Conservation (phyloP, 1,139 yeast genomes). For the Sugiyamaella castrensis region DNA sequence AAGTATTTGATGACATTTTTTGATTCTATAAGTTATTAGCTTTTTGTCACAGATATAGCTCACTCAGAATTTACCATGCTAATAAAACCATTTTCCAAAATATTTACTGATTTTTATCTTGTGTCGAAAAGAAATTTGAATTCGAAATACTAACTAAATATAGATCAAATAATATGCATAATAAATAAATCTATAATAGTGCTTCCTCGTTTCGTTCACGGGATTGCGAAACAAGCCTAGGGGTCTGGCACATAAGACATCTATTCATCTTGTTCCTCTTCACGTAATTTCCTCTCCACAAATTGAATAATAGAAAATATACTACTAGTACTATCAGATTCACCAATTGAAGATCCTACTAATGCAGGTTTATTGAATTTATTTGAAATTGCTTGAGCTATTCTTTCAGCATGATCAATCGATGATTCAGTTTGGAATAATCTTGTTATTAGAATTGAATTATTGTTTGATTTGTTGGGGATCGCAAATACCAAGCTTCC, state of each 20-base stretch:
- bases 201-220: too few relatives aligned
- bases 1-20: slow-evolving; percentile 22
- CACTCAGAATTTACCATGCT: slow-evolving; percentile 24
- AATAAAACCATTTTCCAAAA: slow-evolving; percentile 14
- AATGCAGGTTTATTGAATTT: slow-evolving; percentile 22
- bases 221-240: too few relatives aligned
- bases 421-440: slow-evolving; percentile 21
- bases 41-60: too few relatives aligned
- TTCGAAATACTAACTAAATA: not conserved
- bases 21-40: too few relatives aligned
- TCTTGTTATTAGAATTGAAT: slow-evolving; percentile 15
- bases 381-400: slow-evolving; percentile 21
- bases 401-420: slow-evolving; percentile 24
- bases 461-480: slow-evolving; percentile 8
- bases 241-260: too few relatives aligned
- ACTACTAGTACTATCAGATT: slow-evolving; percentile 9
- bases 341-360: slow-evolving; percentile 20
- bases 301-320: slow-evolving; percentile 5
- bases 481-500: slow-evolving; percentile 28
- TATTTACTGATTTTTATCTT: not conserved
- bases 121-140: not conserved
- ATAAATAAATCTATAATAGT: not conserved
- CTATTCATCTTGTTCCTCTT: not conserved
- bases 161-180: not conserved
- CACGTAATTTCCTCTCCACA: not conserved